Evolutionary conservation across 2,329 filamentous ascomycete species (phyloP), one percentile per base, ranked within the genome.

Genomic region (Passalora sequoiae): DNA sequence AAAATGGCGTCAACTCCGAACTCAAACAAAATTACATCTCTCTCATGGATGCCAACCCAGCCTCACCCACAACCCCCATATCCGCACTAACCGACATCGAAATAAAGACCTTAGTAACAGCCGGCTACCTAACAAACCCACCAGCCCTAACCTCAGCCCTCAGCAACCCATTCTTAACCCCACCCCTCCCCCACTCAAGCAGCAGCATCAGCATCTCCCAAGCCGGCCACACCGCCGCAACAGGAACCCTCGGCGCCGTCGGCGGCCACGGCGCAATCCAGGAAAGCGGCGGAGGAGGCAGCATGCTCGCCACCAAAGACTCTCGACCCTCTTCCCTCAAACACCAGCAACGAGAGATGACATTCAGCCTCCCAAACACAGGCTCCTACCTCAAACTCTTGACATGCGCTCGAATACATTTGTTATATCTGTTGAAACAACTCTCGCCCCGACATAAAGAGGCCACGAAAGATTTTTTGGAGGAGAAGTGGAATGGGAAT

Each of bases 401-500:
- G 0, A 71, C 76, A 15, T 72, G 71, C 24, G 78, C 80, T 2
- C 72, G 84, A 10, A 71, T 73, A 17, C 83, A 86, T 62, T 65
- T 89, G 0, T 62, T 80, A 1, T 68, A 69, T 4, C 65, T 85
- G 22, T 64, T 89, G 20, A 68, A 67, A 10, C 77, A 76, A 60
- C 65, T 69, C 27, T 78, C 76, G 9, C 63, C 63, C 0, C 74
- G 71, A 42, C 80, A 75, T 64, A 74, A 75, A 32, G 83, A 87
- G 64, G 76, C 75, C 22, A 78, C 83, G 1, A 73, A 83, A 62
- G 66, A 69, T 28, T 66, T 79, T 52, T 67, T 89, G 28, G 70
- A 71, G 28, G 83, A 88, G 62, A 74, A 80, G 38, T 89, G 85
- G 78, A 80, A 88, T 50, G 84, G 83, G 9, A 81, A 81, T 3